Percentiles rank a stretch among this genome's conserved stretches.
Evolutionary conservation across 2,329 filamentous ascomycete genomes (phyloP).

Genomic region (Cordyceps fumosorosea): DNA sequence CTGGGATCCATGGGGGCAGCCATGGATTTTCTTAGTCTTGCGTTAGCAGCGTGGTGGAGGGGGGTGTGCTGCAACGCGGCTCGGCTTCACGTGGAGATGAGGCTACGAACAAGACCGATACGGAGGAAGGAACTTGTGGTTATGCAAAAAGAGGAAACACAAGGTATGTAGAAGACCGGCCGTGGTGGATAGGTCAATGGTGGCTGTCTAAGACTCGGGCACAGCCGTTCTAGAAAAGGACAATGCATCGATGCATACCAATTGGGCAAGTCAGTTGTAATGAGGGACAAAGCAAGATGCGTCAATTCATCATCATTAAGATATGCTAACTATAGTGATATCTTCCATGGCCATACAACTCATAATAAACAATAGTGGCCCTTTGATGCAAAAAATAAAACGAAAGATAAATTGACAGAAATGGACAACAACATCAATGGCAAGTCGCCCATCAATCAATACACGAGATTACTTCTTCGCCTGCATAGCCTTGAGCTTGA

Average conservation of each 20-base stretch:
- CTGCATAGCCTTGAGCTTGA: slow-evolving; percentile 19
- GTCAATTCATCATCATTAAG: slow-evolving; percentile 13
- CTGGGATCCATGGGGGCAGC: too few species aligned
- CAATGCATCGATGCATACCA: neutral
- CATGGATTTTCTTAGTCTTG: neutral
- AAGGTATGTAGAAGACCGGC: neutral
- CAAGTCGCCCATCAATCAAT: neutral
- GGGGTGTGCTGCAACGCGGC: neutral
- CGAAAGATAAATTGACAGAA: neutral
- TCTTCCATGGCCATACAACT: neutral
- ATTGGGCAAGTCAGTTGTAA: neutral
- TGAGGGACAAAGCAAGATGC: neutral
- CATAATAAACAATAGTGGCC: neutral
- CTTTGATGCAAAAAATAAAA: neutral
- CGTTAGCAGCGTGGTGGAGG: neutral
- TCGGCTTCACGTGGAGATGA: slow-evolving; percentile 2
- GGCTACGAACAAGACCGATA: neutral
- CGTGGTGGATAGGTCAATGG: too few species aligned
- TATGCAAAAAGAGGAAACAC: neutral
- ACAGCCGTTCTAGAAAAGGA: neutral
- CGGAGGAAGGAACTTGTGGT: neutral
- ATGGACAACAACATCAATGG: neutral
- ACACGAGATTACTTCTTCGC: neutral
- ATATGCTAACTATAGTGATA: slow-evolving; percentile 7
- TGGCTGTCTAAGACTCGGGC: too few species aligned